These are phyloP conservation scores for Cladosporium phlei DNA, from an alignment of 2,329 filamentous ascomycete species.

Conservation along the genomic window DNA sequence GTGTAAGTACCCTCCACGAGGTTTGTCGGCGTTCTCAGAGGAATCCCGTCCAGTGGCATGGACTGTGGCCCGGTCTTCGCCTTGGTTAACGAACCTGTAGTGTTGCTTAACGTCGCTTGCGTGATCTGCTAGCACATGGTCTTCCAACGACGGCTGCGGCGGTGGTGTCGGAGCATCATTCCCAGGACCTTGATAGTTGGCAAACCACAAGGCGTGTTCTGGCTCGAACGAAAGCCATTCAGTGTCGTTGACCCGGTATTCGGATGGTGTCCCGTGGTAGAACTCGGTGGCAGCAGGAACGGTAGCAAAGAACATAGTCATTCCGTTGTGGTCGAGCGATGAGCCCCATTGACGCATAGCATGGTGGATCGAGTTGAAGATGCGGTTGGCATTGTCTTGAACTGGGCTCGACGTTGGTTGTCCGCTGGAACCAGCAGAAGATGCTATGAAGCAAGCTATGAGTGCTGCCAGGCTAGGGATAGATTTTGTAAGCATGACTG, in stretches of 20 bases:
- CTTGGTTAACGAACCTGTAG: background rate
- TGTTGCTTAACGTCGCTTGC: background rate
- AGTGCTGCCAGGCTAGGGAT: too few species aligned
- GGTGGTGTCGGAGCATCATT: background rate
- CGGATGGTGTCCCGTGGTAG: slow-evolving; percentile 58
- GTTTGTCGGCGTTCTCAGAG: background rate
- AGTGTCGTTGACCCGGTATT: slow-evolving; percentile 46
- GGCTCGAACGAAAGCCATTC: slow-evolving; percentile 76
- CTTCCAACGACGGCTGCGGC: too few species aligned
- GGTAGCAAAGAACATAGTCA: slow-evolving; percentile 63
- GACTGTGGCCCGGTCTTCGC: too few species aligned
- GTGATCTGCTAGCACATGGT: too few species aligned
- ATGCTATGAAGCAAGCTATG: too few species aligned
- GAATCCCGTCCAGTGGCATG: background rate
- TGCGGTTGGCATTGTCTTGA: slow-evolving; percentile 27
- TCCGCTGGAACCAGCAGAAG: too few species aligned
- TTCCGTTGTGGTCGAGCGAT: slow-evolving; percentile 68
- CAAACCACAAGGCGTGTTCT: slow-evolving; percentile 66
- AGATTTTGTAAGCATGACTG: too few species aligned
- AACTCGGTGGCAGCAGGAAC: slow-evolving; percentile 61
- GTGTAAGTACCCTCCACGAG: slow-evolving; percentile 56
- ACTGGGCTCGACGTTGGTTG: too few species aligned
- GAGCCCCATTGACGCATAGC: slow-evolving; percentile 72
- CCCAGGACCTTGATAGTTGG: slow-evolving; percentile 30
- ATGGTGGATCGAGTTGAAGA: slow-evolving; percentile 70